These are phyloP conservation scores for Diaporthe ampelina DNA, from an alignment of 2,329 filamentous ascomycete genomes.

Conservation along the genomic window DNA sequence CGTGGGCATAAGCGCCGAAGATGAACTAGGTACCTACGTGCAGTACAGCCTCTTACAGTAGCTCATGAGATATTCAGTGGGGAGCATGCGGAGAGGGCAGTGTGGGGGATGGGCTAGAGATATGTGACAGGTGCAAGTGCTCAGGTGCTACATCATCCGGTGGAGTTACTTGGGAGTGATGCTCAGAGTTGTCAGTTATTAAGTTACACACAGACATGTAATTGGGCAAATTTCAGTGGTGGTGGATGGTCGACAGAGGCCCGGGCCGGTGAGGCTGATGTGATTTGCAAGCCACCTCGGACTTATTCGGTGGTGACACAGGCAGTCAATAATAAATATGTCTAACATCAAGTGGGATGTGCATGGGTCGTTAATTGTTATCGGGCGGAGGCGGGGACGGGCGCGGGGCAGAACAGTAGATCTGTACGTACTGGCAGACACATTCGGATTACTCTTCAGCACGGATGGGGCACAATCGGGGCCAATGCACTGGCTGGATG, in stretches of 20 bases:
- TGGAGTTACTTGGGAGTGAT: neutral
- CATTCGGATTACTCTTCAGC: too few species aligned
- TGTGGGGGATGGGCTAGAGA: neutral
- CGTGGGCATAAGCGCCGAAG: neutral
- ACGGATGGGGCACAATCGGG: too few species aligned
- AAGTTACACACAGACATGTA: neutral
- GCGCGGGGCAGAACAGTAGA: conserved; percentile 8
- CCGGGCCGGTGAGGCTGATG: conserved; percentile 27
- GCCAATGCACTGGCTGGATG: too few species aligned
- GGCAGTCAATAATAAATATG: neutral
- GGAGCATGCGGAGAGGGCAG: neutral
- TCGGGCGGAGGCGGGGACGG: neutral
- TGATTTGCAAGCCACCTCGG: neutral
- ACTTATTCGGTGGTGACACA: neutral
- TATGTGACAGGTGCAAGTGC: neutral
- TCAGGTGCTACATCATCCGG: neutral
- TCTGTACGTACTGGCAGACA: neutral
- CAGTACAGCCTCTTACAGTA: neutral
- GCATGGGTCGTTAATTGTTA: conserved; percentile 2
- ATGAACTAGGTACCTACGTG: too few species aligned
- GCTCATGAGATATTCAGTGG: neutral
- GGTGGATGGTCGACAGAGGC: conserved; percentile 37
- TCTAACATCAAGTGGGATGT: conserved; percentile 11
- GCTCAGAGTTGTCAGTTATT: neutral
- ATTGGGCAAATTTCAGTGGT: neutral